Conservation (phyloP, 345 rosid genomes). For the Eucalyptus fibrosa region DNA sequence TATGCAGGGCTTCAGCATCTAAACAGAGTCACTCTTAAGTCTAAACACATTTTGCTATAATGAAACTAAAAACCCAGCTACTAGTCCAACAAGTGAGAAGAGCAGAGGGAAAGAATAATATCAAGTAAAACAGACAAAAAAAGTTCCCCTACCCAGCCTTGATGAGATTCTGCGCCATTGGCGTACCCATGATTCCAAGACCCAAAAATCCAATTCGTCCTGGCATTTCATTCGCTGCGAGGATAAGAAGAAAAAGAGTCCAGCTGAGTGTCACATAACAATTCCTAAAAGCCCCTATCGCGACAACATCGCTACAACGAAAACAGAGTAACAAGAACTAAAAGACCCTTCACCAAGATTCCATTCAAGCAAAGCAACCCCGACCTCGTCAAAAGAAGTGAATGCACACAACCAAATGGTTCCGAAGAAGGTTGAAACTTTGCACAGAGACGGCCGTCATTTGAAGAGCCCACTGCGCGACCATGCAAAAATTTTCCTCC, state of each 20-base stretch:
- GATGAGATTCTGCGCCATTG: conserved; percentile 91
- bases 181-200: conserved; percentile 89
- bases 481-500: background rate
- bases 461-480: background rate
- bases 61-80: background rate
- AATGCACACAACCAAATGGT: background rate
- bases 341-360: background rate
- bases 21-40: background rate
- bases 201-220: conserved; percentile 79
- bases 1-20: background rate
- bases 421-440: background rate
- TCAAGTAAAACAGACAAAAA: background rate
- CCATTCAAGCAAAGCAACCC: background rate
- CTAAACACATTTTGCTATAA: background rate
- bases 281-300: background rate
- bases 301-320: background rate
- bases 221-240: conserved; percentile 16
- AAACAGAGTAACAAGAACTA: background rate
- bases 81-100: background rate
- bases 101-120: background rate
- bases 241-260: background rate
- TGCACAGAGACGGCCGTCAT: background rate
- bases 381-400: background rate
- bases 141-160: conserved; percentile 61
- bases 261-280: background rate